Evolutionary conservation across 805 yeast species (phyloP).

Genomic region (Zygosaccharomyces siamensis): DNA sequence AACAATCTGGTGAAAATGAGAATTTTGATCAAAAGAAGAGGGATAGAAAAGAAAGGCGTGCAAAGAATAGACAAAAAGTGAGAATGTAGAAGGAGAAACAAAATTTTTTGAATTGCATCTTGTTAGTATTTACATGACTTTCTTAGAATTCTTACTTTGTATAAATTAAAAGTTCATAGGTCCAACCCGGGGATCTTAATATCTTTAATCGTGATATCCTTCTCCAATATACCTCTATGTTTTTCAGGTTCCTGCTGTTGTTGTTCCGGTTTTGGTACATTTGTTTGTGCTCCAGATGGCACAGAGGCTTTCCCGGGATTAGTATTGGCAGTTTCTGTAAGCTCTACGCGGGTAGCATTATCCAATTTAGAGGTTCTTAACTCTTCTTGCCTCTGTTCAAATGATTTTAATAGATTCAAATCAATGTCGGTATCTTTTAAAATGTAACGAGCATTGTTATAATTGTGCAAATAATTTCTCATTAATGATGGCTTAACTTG

Average conservation of each 20-base stretch:
- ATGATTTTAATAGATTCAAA: constrained; percentile 11
- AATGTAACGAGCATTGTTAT: constrained; percentile 72
- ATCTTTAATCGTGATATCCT: constrained; percentile 24
- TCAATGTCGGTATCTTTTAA: constrained; percentile 31
- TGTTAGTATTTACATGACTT: constrained; percentile 8
- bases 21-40: constrained; percentile 71
- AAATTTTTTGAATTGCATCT: neutral
- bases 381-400: constrained; percentile 11
- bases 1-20: constrained; percentile 67
- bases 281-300: neutral
- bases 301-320: neutral
- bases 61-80: constrained; percentile 56
- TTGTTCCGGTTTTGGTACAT: neutral
- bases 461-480: constrained; percentile 70
- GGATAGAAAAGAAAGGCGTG: constrained; percentile 77
- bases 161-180: constrained; percentile 10
- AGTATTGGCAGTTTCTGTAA: neutral
- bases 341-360: neutral
- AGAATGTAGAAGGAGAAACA: constrained; percentile 23
- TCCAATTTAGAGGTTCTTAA: constrained; percentile 2
- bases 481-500: constrained; percentile 73
- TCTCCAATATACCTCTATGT: constrained; percentile 15
- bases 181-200: constrained; percentile 31
- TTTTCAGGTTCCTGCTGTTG: neutral
- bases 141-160: constrained; percentile 4